A percentile compares a stretch with the other conserved stretches of the same genome.
phyloP scores from a whole-genome alignment of 1,284 basidiomycete genomes.

The Sanghuangporus baumii region DNA sequence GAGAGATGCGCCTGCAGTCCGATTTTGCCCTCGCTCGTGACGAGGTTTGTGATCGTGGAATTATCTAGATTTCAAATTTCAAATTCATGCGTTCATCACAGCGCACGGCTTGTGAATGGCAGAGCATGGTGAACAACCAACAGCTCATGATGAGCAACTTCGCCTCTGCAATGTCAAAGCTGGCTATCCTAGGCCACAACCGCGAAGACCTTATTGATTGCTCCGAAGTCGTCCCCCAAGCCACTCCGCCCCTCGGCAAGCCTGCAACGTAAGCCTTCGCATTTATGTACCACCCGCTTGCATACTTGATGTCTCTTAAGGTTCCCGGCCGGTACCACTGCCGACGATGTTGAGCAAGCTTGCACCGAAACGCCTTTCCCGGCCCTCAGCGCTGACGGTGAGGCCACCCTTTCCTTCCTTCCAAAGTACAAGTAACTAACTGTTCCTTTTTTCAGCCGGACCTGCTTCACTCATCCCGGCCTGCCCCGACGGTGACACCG shows the following conservation, averaged over 20 bases:
- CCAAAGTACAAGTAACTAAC: neutral
- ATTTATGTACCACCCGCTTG: neutral
- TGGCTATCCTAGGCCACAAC: slow-evolving; percentile 29
- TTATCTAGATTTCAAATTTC: neutral
- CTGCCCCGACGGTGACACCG: slow-evolving; percentile 14
- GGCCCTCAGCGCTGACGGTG: slow-evolving; percentile 12
- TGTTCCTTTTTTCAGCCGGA: slow-evolving; percentile 1
- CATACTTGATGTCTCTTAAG: neutral
- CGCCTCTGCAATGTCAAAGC: slow-evolving; percentile 25
- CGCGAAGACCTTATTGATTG: slow-evolving; percentile 18
- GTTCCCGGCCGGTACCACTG: slow-evolving; percentile 11
- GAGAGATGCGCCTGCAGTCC: slow-evolving; percentile 17
- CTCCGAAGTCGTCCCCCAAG: slow-evolving; percentile 17
- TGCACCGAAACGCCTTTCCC: slow-evolving; percentile 14
- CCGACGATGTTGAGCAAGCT: slow-evolving; percentile 13
- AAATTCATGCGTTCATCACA: neutral
- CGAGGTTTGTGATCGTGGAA: neutral
- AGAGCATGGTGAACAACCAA: slow-evolving; percentile 20
- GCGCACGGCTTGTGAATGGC: slow-evolving; percentile 22
- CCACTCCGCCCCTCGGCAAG: slow-evolving; percentile 13
- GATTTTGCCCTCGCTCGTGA: slow-evolving; percentile 18
- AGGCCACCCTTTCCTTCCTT: neutral
- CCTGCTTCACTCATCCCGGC: slow-evolving; percentile 12
- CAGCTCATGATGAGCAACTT: slow-evolving; percentile 16
- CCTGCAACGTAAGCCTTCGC: slow-evolving; percentile 2